Base-by-base conservation (phyloP, 1,284 basidiomycete species). In the Apiotrichum sp. region DNA sequence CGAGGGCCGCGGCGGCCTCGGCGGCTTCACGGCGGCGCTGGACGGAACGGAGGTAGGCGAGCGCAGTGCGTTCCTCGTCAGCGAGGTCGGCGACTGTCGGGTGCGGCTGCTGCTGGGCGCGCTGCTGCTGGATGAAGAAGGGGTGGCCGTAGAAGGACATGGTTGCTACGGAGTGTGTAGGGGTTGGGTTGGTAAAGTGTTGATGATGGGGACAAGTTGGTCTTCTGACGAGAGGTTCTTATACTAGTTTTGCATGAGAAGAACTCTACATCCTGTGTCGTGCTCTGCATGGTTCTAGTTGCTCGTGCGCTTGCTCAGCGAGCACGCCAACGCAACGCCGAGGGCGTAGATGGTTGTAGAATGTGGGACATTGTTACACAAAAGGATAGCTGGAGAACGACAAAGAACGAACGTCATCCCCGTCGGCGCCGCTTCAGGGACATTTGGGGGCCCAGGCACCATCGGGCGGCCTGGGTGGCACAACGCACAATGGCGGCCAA, bases 21-120 rank as follows among this genome's bases (percentile, higher is more conserved):
- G 65, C 62, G 36, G 64, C 68, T 58, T 73, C 57, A 16, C 65
- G 62, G 16, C 70, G 65, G 42, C 67, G 65, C 53, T 67, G 71
- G 53, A 74, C 67, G 4, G 64, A 51, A 44, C 59, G 65, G 36
- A 74, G 69, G 58, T 73, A 69, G 33, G 66, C 70, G n/a, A 69
- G 61, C 29, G 68, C 71, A 32, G 67, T 66, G 45, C 60, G 65
- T 52, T 74, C 72, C 53, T 74, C 71, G 41, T 65, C 63, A 13
- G 67, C 65, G 47, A 70, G 55, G 41, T 55, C 50, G 38, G 46
- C 36, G 41, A 39, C 3, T 4, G 46, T 13, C 29, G 13, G 14
- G 47, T 53, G 47, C 47, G 39, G 50, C 35, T 49, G 51, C 13
- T 14, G 35, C 31, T 3, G 14, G 29, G 13, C 22, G 36, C 10